Evolutionary conservation across 805 yeast genomes (phyloP), one percentile per base, ranked within the genome.

Genomic region (Hanseniaspora hatyaiensis): DNA sequence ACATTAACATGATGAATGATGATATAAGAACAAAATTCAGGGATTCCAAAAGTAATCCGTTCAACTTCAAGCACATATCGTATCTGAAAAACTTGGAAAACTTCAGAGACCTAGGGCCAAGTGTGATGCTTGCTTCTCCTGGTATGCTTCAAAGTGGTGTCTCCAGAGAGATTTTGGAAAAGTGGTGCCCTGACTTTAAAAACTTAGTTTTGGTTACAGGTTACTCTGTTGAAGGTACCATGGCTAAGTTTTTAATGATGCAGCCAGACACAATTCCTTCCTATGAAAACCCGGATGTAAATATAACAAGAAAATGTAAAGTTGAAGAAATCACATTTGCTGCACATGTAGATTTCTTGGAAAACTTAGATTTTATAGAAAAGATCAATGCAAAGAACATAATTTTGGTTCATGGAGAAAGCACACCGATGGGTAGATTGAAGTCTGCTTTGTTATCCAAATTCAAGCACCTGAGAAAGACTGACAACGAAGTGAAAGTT

Each of bases 81-180:
- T 82, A 83, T 54, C 73, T 92, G 40, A 77, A 82, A 51, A 80
- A 78, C 53, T 66, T 88, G 48, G 96, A 88, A 49, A 75, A 76
- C 53, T 81, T 92, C 59, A 94, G 87, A 57, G 98, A 92, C 62
- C 73, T 86, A 54, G 95, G 95, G 0, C 96, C 98, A 3, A 86
- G 95, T 55, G 97, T 92, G 18, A 88, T 92, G 64, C 75, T 92
- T 30, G 98, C 98, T 0, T 78, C 94, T 38, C 99, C 99, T 0
- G 99, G 99, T 61, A 92, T 92, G 99, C 69, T 92, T 41, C 98
- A 89, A 62, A 88, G 83, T 60, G 99, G 99, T 52, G 80, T 88
- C 2, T 86, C 96, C 0, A 72, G 99, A 55, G 92, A 83, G 55
- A 69, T 92, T 18, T 70, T 92, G 24, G 99, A 92, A 59, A 77